phyloP scores from a whole-genome alignment of 148 eudicot genomes.

The Polygonum aviculare region DNA sequence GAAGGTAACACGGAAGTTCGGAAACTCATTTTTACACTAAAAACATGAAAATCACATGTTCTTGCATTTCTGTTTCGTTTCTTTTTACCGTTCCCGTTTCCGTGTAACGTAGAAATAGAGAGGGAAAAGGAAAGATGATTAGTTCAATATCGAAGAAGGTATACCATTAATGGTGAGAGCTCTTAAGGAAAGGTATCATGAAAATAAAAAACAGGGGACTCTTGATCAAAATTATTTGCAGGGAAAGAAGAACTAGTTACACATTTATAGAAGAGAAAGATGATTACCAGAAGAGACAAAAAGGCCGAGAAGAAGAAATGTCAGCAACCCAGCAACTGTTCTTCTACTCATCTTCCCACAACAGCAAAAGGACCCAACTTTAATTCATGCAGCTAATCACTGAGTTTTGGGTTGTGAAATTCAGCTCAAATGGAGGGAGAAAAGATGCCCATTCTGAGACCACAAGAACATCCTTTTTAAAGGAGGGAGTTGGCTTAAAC shows the following conservation, averaged over 20 bases:
- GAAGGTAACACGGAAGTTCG: too few species aligned
- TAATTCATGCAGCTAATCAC: too few species aligned
- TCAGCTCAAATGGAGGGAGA: not conserved
- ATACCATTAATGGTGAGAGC: not conserved
- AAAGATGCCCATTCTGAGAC: constrained; percentile 3
- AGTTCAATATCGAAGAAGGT: not conserved
- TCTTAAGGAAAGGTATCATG: too few species aligned
- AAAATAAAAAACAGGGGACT: not conserved
- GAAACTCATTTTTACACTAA: too few species aligned
- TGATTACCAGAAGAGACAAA: constrained; percentile 42
- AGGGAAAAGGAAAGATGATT: not conserved
- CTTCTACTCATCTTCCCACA: constrained; percentile 26
- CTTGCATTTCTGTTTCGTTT: too few species aligned
- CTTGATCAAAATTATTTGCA: not conserved
- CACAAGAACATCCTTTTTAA: not conserved
- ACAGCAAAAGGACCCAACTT: not conserved
- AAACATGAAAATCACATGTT: too few species aligned
- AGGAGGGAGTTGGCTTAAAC: not conserved
- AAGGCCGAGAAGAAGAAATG: constrained; percentile 25
- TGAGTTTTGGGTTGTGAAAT: too few species aligned
- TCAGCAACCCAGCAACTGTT: constrained; percentile 22
- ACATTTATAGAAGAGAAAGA: not conserved
- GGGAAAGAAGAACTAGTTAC: not conserved
- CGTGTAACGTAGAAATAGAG: too few species aligned
- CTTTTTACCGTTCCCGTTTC: too few species aligned